phyloP scores from a whole-genome alignment of 345 rosid genomes.

The Populus nigra region DNA sequence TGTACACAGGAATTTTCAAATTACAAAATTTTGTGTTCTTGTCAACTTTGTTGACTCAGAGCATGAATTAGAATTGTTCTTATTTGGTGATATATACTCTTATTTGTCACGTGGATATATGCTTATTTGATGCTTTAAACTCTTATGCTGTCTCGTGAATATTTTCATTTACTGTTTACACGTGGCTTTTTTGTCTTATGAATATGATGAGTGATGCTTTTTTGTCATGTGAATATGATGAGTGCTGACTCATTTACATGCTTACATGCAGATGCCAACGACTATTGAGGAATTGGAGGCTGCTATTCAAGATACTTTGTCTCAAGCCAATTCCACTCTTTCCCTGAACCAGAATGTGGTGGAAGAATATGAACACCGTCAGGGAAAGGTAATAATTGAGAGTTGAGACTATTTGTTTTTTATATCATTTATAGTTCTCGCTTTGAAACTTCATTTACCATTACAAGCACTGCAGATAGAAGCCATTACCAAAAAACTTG shows the following conservation, averaged over 20 bases:
- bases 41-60: background rate
- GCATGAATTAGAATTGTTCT: background rate
- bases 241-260: background rate
- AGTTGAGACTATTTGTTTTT: slow-evolving; percentile 8
- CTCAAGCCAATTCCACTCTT: slow-evolving; percentile 84
- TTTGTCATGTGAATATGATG: background rate
- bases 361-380: slow-evolving; percentile 80
- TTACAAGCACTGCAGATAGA: slow-evolving; percentile 44
- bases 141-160: too few species aligned
- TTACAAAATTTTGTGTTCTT: too few species aligned
- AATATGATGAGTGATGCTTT: too few species aligned
- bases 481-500: slow-evolving; percentile 48
- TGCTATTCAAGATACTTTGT: slow-evolving; percentile 69
- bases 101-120: too few species aligned
- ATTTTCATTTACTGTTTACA: too few species aligned
- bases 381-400: slow-evolving; percentile 43
- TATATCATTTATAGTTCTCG: background rate
- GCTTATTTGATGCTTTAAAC: too few species aligned
- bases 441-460: slow-evolving; percentile 15
- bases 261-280: slow-evolving; percentile 26
- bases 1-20: background rate
- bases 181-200: background rate
- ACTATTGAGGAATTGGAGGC: slow-evolving; percentile 91
- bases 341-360: slow-evolving; percentile 75
- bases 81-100: background rate